Conservation (phyloP, 2,329 filamentous ascomycete genomes). For the Microdochium nivale region DNA sequence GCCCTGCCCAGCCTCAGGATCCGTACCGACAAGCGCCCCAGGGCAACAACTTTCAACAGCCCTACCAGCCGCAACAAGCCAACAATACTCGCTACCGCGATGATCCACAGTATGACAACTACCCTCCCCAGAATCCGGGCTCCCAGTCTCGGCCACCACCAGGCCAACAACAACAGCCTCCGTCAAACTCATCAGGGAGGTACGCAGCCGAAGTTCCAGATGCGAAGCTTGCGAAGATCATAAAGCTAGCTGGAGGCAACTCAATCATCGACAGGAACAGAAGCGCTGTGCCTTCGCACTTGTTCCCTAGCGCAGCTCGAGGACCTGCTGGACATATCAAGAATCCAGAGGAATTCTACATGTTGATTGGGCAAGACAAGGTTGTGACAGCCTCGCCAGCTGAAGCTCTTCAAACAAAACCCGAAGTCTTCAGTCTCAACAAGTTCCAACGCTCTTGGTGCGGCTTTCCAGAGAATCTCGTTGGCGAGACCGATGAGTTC, state of each 20-base stretch:
- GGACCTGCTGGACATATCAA: not conserved
- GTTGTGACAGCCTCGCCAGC: not conserved
- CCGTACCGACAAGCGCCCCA: not conserved
- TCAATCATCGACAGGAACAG: not conserved
- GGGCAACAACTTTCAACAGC: not conserved
- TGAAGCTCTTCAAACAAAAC: not conserved
- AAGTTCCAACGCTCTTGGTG: not conserved
- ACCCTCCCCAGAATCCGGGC: not conserved
- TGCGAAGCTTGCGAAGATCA: too few species aligned
- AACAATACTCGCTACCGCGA: not conserved
- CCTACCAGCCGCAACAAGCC: not conserved
- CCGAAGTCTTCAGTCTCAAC: not conserved
- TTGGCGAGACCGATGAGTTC: not conserved
- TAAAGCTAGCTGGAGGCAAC: too few species aligned
- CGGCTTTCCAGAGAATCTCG: not conserved
- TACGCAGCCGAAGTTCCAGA: too few species aligned
- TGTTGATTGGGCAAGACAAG: not conserved
- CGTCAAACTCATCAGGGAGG: too few species aligned
- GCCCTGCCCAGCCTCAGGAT: not conserved
- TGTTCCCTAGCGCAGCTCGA: not conserved
- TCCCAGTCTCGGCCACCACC: not conserved
- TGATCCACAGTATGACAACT: not conserved
- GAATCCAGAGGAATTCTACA: not conserved
- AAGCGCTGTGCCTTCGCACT: not conserved
- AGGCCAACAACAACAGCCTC: too few species aligned